Percentiles rank a stretch among this genome's conserved stretches.
These are phyloP conservation scores for Melaleuca quinquenervia DNA, from an alignment of 345 rosid genomes.

Conservation along the genomic window DNA sequence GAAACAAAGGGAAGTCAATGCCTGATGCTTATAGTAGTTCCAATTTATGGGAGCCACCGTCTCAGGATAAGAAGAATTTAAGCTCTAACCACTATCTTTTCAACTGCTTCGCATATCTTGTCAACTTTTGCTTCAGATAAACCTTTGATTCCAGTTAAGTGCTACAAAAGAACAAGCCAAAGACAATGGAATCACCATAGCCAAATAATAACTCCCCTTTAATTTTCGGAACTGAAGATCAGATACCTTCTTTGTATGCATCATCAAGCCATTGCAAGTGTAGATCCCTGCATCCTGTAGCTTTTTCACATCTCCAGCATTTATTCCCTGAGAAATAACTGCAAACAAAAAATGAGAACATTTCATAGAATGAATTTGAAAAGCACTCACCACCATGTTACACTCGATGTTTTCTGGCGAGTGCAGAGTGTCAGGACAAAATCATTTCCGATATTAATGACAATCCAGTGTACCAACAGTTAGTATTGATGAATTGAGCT, in stretches of 20 bases:
- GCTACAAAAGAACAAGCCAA: conserved; percentile 12
- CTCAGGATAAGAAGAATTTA: too few relatives aligned
- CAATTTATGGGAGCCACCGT: too few relatives aligned
- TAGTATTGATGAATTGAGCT: neutral
- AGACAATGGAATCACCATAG: too few relatives aligned
- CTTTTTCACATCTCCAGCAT: conserved; percentile 88
- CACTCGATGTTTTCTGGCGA: neutral
- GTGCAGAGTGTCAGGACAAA: neutral
- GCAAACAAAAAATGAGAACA: neutral
- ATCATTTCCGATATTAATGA: neutral
- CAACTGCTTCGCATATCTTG: conserved; percentile 96
- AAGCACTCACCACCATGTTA: neutral
- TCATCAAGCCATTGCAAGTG: conserved; percentile 97
- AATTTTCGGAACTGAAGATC: neutral
- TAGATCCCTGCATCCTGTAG: conserved; percentile 95
- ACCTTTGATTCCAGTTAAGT: conserved; percentile 92
- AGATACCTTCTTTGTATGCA: conserved; percentile 88
- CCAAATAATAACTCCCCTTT: too few relatives aligned
- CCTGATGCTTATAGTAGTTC: too few relatives aligned
- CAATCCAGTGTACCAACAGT: neutral
- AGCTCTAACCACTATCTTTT: conserved; percentile 31
- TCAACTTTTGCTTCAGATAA: conserved; percentile 96
- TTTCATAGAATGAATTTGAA: neutral
- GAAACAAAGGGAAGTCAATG: too few relatives aligned
- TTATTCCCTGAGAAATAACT: conserved; percentile 82